Conservation (phyloP, 305 asterid genomes). For the Euphrasia arctica region DNA sequence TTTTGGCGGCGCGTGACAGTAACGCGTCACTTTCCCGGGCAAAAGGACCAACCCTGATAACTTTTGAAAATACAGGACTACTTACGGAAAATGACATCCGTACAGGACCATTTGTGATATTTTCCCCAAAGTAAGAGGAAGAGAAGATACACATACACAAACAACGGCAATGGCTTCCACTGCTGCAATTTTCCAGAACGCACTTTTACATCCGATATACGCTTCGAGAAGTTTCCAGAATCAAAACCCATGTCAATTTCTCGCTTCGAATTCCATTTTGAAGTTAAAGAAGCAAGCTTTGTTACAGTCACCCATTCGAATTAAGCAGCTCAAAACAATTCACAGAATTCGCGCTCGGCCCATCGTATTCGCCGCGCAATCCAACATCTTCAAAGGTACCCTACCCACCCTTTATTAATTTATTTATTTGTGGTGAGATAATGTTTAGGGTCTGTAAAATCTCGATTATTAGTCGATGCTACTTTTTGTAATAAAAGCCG, state of each 20-base stretch:
- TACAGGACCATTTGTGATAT: too few species aligned
- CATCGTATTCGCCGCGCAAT: constrained; percentile 41
- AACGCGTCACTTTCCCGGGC: too few species aligned
- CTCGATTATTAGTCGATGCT: background rate
- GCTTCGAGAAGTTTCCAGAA: constrained; percentile 26
- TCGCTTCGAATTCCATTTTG: constrained; percentile 30
- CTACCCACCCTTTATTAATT: background rate
- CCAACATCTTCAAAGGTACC: constrained; percentile 52
- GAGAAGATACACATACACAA: background rate
- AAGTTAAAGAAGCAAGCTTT: constrained; percentile 34
- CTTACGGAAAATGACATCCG: too few species aligned
- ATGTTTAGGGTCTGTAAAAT: background rate
- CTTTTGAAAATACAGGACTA: too few species aligned
- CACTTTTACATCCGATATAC: constrained; percentile 21
- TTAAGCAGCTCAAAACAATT: constrained; percentile 28
- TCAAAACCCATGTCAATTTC: constrained; percentile 36
- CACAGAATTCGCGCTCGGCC: constrained; percentile 30
- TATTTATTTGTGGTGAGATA: background rate
- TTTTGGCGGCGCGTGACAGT: too few species aligned
- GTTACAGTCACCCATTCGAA: constrained; percentile 27
- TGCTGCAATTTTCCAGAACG: constrained; percentile 13
- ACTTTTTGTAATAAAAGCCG: background rate
- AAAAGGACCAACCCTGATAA: too few species aligned
- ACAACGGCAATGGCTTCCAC: constrained; percentile 34
- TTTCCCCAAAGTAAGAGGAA: too few species aligned